Evolutionary conservation across 345 rosid genomes (phyloP).

Genomic region (Ailanthus altissimus): DNA sequence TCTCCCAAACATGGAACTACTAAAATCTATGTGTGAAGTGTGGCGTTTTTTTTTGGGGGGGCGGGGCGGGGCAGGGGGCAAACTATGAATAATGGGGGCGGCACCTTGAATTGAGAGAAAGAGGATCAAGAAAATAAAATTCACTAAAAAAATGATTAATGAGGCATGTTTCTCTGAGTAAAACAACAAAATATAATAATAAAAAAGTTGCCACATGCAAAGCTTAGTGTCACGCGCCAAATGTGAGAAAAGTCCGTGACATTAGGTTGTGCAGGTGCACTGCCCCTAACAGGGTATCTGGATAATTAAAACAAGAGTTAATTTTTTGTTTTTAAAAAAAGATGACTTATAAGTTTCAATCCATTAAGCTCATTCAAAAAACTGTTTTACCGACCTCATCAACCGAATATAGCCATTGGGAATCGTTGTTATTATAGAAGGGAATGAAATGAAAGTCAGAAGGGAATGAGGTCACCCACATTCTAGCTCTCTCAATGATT

Average conservation of each 20-base stretch:
- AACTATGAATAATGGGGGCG: constrained; percentile 30
- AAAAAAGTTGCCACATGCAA: constrained; percentile 38
- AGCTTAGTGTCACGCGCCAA: constrained; percentile 33
- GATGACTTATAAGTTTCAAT: background rate
- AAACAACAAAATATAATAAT: background rate
- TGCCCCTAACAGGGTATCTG: constrained; percentile 35
- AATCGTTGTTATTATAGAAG: constrained; percentile 13
- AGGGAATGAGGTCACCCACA: constrained; percentile 26
- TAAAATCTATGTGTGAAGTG: constrained; percentile 14
- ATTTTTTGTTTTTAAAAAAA: too few relatives aligned
- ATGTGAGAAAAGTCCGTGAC: too few relatives aligned
- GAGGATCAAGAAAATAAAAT: background rate
- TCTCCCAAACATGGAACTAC: constrained; percentile 27
- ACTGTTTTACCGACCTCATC: constrained; percentile 42
- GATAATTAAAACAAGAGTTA: background rate
- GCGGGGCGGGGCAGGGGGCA: too few relatives aligned
- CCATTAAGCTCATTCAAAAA: constrained; percentile 16
- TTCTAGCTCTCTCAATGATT: background rate
- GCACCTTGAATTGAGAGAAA: constrained; percentile 38
- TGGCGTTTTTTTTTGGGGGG: constrained; percentile 17
- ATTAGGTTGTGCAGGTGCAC: too few relatives aligned
- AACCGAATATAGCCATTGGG: constrained; percentile 35
- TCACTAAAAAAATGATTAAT: too few relatives aligned
- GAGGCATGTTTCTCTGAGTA: background rate
- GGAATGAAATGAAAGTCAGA: constrained; percentile 14